Evolutionary conservation across 345 rosid genomes (phyloP).

Genomic region (Ricinus communis): DNA sequence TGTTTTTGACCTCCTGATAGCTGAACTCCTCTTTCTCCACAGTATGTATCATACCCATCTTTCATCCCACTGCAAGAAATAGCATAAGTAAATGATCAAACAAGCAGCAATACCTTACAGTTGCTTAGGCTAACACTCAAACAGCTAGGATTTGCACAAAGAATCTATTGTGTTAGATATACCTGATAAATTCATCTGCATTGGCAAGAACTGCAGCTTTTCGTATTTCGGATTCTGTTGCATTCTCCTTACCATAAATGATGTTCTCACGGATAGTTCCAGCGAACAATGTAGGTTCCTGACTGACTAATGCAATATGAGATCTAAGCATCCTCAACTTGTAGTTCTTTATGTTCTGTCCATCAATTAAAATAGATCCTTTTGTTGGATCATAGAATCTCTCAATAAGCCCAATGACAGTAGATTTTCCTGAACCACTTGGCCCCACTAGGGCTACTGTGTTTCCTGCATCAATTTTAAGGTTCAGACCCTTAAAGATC

Average conservation of each 20-base stretch:
- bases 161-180: constrained; percentile 2
- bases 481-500: constrained; percentile 54
- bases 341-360: constrained; percentile 50
- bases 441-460: constrained; percentile 60
- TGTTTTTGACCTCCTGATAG: constrained; percentile 81
- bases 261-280: constrained; percentile 65
- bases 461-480: constrained; percentile 56
- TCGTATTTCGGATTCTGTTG: constrained; percentile 50
- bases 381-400: constrained; percentile 60
- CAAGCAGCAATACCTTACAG: background rate
- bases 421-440: constrained; percentile 70
- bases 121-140: no score
- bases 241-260: constrained; percentile 48
- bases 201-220: constrained; percentile 59
- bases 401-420: constrained; percentile 57
- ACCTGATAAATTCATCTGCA: constrained; percentile 70
- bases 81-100: background rate
- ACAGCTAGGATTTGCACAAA: no score
- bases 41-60: constrained; percentile 59
- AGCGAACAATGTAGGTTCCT: constrained; percentile 64
- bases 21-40: constrained; percentile 68
- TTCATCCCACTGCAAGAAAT: constrained; percentile 57
- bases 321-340: constrained; percentile 47
- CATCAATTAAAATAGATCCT: constrained; percentile 49
- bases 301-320: constrained; percentile 65